These are phyloP conservation scores for Neurospora tetraspora DNA, from an alignment of 495 filamentous ascomycete species.

Conservation along the genomic window DNA sequence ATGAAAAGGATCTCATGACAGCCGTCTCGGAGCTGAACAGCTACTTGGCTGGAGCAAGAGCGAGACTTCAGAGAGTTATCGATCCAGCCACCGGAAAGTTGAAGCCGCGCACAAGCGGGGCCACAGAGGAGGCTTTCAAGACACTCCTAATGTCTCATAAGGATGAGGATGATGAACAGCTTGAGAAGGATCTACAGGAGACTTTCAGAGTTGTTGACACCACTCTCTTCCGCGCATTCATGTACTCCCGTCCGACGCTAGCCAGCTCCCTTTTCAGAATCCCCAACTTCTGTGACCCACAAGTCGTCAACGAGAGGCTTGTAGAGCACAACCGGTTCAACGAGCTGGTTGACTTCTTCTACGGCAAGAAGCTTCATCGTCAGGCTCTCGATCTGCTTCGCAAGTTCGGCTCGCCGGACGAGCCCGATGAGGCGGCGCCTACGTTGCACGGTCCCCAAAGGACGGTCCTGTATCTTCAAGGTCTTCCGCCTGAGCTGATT, in stretches of 20 bases:
- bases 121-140: slow-evolving; percentile 43
- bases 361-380: slow-evolving; percentile 86
- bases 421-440: slow-evolving; percentile 51
- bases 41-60: slow-evolving; percentile 76
- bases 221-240: slow-evolving; percentile 84
- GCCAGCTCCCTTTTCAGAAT: slow-evolving; percentile 89
- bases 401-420: slow-evolving; percentile 68
- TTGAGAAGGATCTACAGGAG: slow-evolving; percentile 56
- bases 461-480: slow-evolving; percentile 85
- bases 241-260: slow-evolving; percentile 76
- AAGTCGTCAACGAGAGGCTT: slow-evolving; percentile 86
- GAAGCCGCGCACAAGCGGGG: slow-evolving; percentile 47
- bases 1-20: slow-evolving; percentile 70
- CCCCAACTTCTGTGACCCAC: slow-evolving; percentile 93
- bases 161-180: slow-evolving; percentile 48
- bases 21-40: slow-evolving; percentile 73
- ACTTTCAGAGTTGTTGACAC: slow-evolving; percentile 84
- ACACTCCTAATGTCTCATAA: slow-evolving; percentile 35
- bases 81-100: slow-evolving; percentile 65
- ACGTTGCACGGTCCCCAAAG: slow-evolving; percentile 71
- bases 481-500: slow-evolving; percentile 74
- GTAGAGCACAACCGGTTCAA: slow-evolving; percentile 83
- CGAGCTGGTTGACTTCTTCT: slow-evolving; percentile 92
- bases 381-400: slow-evolving; percentile 75
- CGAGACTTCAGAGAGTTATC: slow-evolving; percentile 71